A percentile compares a stretch with the other conserved stretches of the same genome.
phyloP scores from a whole-genome alignment of 2,329 filamentous ascomycete genomes.

The Fusarium equiseti region DNA sequence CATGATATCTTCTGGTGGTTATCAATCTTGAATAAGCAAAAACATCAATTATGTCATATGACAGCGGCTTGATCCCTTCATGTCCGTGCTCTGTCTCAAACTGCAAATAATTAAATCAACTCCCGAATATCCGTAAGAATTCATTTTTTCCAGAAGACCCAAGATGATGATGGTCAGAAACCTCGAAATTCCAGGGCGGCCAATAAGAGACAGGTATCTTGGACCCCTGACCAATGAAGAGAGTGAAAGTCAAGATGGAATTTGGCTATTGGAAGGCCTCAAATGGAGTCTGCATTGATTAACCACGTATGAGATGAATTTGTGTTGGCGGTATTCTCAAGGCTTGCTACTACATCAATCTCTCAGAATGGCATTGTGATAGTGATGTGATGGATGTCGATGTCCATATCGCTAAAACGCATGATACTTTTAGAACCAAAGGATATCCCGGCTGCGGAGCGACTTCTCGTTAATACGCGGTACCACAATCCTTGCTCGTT shows the following conservation, averaged over 20 bases:
- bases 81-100: slow-evolving; percentile 12
- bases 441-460: slow-evolving; percentile 28
- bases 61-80: slow-evolving; percentile 21
- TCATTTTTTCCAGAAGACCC: slow-evolving; percentile 6
- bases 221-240: slow-evolving; percentile 38
- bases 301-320: slow-evolving; percentile 10
- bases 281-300: slow-evolving; percentile 13
- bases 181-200: slow-evolving; percentile 38
- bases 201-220: slow-evolving; percentile 31
- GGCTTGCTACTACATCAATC: background rate
- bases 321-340: background rate
- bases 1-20: background rate
- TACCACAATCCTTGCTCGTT: slow-evolving; percentile 6
- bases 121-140: slow-evolving; percentile 9
- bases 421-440: slow-evolving; percentile 24
- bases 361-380: background rate
- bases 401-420: slow-evolving; percentile 8
- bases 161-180: slow-evolving; percentile 25
- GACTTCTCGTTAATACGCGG: slow-evolving; percentile 13
- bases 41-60: slow-evolving; percentile 7
- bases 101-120: background rate
- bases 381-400: background rate
- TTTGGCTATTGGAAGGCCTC: slow-evolving; percentile 29
- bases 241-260: slow-evolving; percentile 4
- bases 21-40: background rate